Base-by-base conservation (phyloP, 805 yeast species). In the Vanderwaltozyma verrucispora region DNA sequence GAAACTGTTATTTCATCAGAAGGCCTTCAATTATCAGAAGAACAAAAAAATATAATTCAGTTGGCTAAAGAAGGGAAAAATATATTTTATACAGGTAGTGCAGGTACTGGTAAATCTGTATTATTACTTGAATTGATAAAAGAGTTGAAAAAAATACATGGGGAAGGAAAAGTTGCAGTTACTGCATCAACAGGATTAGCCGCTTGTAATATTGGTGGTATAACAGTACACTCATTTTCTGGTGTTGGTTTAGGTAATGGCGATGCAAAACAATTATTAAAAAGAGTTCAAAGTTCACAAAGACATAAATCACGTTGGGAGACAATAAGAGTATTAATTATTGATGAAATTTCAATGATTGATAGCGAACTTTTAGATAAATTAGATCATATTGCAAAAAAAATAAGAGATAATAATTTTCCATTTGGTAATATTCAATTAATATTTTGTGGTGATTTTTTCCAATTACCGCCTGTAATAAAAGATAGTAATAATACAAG, bases 101-200 rank as follows among this genome's bases (percentile, higher is more conserved):
- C 98, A 0, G 98, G 98, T 51, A 92, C 98, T 1, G 98, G 98
- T 53, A 92, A 92, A 55, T 89, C 98, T 2, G 80, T 92, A 5
- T 64, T 92, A 14, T 63, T 92, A 36, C 70, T 72, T 44, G 67
- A 75, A 11, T 64, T 83, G 20, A 81, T 83, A 38, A 71, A 72
- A 47, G 57, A 67, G 0, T 54, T 83, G 38, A 66, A 62, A 44
- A 42, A 45, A 1, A 67, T 65, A 40, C 68, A 74, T 52, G 67
- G 69, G 0, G 43, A 45, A 0, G 75, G 71, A 2, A 53, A 63
- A 13, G 84, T 83, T 6, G 87, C 81, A 0, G 80, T 83, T 1
- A 81, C 92, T 0, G 94, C 94, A 0, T 81, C 92, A 0, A 83
- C 94, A 1, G 94, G 94, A 0, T 59, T 83, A 20, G 94, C 94